These are phyloP conservation scores for Neotropicomus parvogracilis DNA, from an alignment of 1,284 basidiomycete species.

Conservation along the genomic window DNA sequence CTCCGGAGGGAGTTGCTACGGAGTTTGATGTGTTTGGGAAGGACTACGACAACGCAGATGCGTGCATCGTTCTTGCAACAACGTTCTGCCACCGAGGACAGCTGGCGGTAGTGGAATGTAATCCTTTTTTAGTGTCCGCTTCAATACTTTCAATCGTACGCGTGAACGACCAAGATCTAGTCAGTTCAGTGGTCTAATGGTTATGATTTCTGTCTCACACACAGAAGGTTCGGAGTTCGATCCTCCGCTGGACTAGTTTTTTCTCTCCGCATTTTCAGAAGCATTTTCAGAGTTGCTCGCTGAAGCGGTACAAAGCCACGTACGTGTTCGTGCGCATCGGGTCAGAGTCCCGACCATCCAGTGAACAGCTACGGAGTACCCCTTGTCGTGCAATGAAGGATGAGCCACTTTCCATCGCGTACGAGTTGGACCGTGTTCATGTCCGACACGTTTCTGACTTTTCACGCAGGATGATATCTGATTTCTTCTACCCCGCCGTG, in stretches of 20 bases:
- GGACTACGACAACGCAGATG: too few relatives aligned
- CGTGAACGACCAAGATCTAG: neutral
- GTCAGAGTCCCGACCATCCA: neutral
- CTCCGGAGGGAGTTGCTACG: too few relatives aligned
- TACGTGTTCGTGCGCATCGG: neutral
- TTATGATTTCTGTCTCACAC: conserved; percentile 46
- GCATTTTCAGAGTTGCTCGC: too few relatives aligned
- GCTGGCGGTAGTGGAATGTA: too few relatives aligned
- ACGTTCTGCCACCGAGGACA: too few relatives aligned
- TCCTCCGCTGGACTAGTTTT: conserved; percentile 41
- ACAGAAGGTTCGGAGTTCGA: conserved; percentile 47
- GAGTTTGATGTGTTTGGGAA: too few relatives aligned
- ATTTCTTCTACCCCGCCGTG: conserved; percentile 94
- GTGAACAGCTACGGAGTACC: too few relatives aligned
- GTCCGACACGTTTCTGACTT: neutral
- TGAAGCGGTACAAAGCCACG: neutral
- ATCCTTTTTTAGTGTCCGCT: too few relatives aligned
- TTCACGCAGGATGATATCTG: conserved; percentile 79
- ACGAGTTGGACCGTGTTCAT: conserved; percentile 6
- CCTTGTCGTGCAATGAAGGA: conserved; percentile 21
- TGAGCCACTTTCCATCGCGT: conserved; percentile 31
- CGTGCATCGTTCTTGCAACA: too few relatives aligned
- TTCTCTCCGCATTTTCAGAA: neutral
- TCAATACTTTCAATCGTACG: too few relatives aligned
- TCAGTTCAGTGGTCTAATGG: conserved; percentile 41